Conservation (phyloP, 2,329 filamentous ascomycete species). For the Xylariaceae sp. region DNA sequence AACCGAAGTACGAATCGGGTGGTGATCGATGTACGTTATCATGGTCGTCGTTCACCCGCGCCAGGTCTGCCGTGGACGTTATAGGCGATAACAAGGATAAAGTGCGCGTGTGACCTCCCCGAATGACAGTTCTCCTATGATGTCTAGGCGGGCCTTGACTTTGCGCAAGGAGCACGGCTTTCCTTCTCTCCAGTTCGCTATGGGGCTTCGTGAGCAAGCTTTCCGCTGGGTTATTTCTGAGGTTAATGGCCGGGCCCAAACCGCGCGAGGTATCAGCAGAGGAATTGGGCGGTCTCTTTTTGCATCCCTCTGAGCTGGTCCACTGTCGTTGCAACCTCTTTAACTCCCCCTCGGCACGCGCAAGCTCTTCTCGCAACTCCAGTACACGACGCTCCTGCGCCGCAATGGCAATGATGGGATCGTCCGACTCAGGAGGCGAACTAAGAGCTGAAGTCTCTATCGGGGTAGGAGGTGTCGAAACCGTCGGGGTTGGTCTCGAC, state of each 20-base stretch:
- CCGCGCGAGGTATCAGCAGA: conserved; percentile 54
- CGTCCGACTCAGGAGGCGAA: conserved; percentile 51
- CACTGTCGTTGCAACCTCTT: conserved; percentile 76
- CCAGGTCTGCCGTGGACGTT: conserved; percentile 42
- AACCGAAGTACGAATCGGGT: conserved; percentile 28
- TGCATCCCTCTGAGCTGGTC: conserved; percentile 68
- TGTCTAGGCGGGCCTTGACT: conserved; percentile 38
- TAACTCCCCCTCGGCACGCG: conserved; percentile 73
- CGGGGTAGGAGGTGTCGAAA: conserved; percentile 48
- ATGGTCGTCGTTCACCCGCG: conserved; percentile 39
- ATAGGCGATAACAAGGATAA: conserved; percentile 78
- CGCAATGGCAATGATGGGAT: conserved; percentile 83
- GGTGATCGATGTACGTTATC: conserved; percentile 38
- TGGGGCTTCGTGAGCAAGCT: conserved; percentile 37
- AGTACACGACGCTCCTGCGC: conserved; percentile 86
- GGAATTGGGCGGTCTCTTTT: conserved; percentile 64
- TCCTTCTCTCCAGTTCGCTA: conserved; percentile 67
- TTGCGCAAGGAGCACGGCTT: conserved; percentile 55
- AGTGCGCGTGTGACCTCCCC: conserved; percentile 56
- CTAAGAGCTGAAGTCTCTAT: conserved; percentile 39
- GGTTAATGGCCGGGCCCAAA: conserved; percentile 21
- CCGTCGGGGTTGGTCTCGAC: conserved; percentile 47
- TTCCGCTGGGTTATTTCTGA: conserved; percentile 34
- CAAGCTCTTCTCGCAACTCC: conserved; percentile 86
- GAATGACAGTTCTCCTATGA: conserved; percentile 61